Base-by-base conservation (phyloP, 768 basidiomycete genomes). In the Tephrocybe sp. region DNA sequence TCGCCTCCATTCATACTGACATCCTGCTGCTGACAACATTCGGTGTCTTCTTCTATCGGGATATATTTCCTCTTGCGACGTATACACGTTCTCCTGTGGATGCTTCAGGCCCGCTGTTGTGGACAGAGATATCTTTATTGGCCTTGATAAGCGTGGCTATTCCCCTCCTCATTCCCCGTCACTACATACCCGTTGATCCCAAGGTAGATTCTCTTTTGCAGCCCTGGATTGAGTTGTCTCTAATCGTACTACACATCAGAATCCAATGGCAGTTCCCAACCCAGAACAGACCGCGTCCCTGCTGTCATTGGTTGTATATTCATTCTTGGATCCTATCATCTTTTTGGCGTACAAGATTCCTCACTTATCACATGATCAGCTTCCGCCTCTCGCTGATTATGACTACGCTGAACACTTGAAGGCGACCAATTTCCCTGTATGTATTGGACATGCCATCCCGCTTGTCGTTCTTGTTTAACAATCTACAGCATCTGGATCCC, bases 361-460 rank as follows among this genome's bases (percentile, higher is more conserved):
- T 4, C 80, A 79, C 60, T 62, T 85, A 1, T 60, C 78, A 0
- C 67, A 71, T 32, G 81, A 86, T 38, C 62, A 80, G 44, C 64
- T 86, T 22, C 83, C 84, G 12, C 80, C 80, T 2, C 73, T 88
- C 68, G 80, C 83, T 2, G 85, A 88, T 52, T 80, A 79, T 47
- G 86, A 88, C 52, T 46, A 62, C 47, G 65, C 66, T 3, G 42
- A 60, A 18, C 47, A 63, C 43, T 45, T 69, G 9, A 67, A 58
- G 27, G 59, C 46, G n/a, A 60, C 44, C 15, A 56, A 53, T 38
- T 71, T 71, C 47, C 62, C 60, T 41, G 71, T 68, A 52, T 40
- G 59, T 64, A 53, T 34, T 2, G 2, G 13, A 4, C 19, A 30
- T 38, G 6, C 27, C 8, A 27, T 27, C 25, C 11, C 9, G 5